Base-by-base conservation (phyloP, 2,329 filamentous ascomycete genomes). In the Geoglossum cookeanum region DNA sequence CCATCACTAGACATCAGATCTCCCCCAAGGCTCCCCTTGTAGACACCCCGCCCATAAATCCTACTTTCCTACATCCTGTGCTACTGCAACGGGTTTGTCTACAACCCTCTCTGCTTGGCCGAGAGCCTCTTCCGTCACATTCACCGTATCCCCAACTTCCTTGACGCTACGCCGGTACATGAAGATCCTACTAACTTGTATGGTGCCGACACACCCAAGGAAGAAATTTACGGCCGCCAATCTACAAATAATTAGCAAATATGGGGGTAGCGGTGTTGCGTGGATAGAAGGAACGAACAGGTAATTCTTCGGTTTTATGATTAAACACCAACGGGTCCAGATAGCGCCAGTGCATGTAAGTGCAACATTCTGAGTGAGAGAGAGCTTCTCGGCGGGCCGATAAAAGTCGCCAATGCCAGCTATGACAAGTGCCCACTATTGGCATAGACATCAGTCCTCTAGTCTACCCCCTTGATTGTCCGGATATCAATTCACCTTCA, bases 251-350 rank as follows among this genome's bases (percentile, higher is more conserved):
- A 22, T 32, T 22, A 33, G 37, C n/a, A 8, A 15, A 45, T 37
- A 22, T 22, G 22, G 55, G 58, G 58, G 27, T 45, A 4, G 30
- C 17, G 15, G 1, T 42, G 27, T 35, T 27, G 53, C 45, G 27
- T 9, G 13, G 45, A 30, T 35, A 52, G 29, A 47, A 11, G 35
- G 27, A 22, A 74, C 82, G 53, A 74, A 88, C 84, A 96, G 84
- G 67, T 89, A 74, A 77, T 98, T 98, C 72, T 82, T 83, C 58
- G 92, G 92, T 72, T 83, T 89, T 74, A 98, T 98, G 71, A 98
- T 85, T 68, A 97, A 78, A 78, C 92, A 98, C 92, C 92, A 98
- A 63, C 92, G 81, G 51, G 92, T 98, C 92, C 92, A 98, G 78
- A 98, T 98, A 62, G 85, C 73, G 63, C 92, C 92, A 8, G 92